These are phyloP conservation scores for Lathyrus aphaca DNA, from an alignment of 306 rosid genomes.

Conservation along the genomic window DNA sequence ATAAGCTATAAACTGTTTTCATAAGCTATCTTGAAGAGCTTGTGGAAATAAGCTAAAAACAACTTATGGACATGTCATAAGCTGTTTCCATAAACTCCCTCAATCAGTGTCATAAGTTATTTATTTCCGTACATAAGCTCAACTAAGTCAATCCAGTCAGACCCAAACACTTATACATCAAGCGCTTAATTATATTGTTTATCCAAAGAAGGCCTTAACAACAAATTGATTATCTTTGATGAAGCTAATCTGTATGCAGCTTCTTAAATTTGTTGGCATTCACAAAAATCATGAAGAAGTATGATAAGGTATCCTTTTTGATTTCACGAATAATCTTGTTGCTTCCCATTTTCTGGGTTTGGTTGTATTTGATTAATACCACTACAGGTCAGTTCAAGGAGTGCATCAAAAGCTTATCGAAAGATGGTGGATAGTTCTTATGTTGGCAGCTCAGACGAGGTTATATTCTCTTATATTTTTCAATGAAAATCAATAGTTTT, in stretches of 20 bases:
- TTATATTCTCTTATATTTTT: constrained; percentile 32
- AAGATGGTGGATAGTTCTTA: constrained; percentile 69
- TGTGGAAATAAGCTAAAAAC: neutral
- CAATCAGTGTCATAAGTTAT: neutral
- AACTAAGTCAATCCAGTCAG: neutral
- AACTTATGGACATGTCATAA: neutral
- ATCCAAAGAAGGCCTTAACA: neutral
- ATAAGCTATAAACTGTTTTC: neutral
- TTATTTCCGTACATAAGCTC: neutral
- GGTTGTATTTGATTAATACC: neutral
- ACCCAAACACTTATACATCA: neutral
- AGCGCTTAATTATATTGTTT: neutral
- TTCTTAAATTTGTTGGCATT: constrained; percentile 73
- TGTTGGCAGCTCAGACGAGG: constrained; percentile 63
- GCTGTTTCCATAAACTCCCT: neutral
- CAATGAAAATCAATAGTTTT: neutral
- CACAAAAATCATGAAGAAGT: constrained; percentile 86
- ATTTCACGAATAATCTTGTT: constrained; percentile 13
- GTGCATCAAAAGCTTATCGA: constrained; percentile 65
- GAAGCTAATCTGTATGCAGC: constrained; percentile 43
- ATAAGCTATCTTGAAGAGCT: neutral
- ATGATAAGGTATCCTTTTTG: constrained; percentile 64
- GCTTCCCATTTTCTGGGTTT: neutral
- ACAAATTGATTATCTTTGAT: neutral
- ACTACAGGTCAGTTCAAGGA: constrained; percentile 36